Evolutionary conservation across 257 asterid genomes (phyloP), one percentile per base, ranked within the genome.

Genomic region (Scutellaria minor): DNA sequence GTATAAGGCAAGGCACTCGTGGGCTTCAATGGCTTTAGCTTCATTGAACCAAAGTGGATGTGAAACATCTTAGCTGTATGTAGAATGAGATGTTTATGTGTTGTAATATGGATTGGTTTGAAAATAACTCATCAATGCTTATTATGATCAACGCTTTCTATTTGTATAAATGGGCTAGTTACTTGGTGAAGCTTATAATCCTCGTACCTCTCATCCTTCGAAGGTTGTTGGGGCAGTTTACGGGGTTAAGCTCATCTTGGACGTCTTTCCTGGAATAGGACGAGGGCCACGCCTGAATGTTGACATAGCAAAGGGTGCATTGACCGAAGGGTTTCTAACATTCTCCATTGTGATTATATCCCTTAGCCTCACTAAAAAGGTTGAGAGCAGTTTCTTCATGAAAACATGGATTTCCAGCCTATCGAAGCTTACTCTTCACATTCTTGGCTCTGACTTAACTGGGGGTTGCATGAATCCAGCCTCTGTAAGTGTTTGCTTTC

Each of bases 391-490:
- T 81, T 88, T 81, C 78, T 78, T 83, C 69, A 81, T 77, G 95
- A 90, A 88, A 70, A 90, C 92, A 10, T 90, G 96, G 96, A 90
- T 90, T 76, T 74, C 93, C 45, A 90, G 96, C 73, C 68, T 90
- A 40, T 83, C 95, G 9, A 90, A 90, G 80, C 77, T 90, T 37
- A 76, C 84, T 35, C 95, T 90, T 54, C 96, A 90, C 72, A 78
- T 85, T n/a, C 91, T 90, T n/a, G 96, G 95, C 70, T 86, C 96
- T 54, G 96, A 90, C 78, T 80, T 90, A 46, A 90, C 96, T 0
- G 96, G 96, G 39, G 95, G 96, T 50, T 85, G 92, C 85, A 90
- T 90, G 96, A 90, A 90, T 85, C 96, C 96, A 7, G 95, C 95
- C 69, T 85, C 96, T 37, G 96, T 90, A 85, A 85, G 91, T 73